These are phyloP conservation scores for Diutina siamensis DNA, from an alignment of 1,139 yeast species.

Conservation along the genomic window DNA sequence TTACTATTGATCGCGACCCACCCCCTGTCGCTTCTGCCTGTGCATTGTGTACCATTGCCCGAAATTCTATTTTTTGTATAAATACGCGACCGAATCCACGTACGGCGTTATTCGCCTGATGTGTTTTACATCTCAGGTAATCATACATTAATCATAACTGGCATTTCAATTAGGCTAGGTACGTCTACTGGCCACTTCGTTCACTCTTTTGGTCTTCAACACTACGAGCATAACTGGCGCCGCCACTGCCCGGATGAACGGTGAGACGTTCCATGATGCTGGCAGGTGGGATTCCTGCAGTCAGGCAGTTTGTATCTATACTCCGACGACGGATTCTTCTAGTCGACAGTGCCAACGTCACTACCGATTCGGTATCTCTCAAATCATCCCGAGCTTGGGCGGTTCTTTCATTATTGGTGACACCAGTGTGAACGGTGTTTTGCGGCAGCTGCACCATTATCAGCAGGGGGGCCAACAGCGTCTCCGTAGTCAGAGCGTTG, in stretches of 20 bases:
- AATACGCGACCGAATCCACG: too few relatives aligned
- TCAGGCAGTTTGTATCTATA: constrained; percentile 46
- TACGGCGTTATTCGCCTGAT: too few relatives aligned
- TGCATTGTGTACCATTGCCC: too few relatives aligned
- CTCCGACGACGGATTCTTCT: constrained; percentile 40
- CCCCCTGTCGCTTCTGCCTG: too few relatives aligned
- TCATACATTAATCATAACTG: not conserved
- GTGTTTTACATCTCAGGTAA: too few relatives aligned
- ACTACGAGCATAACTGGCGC: not conserved
- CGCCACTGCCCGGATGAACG: constrained; percentile 1
- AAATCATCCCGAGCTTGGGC: constrained; percentile 7
- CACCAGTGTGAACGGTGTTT: constrained; percentile 8
- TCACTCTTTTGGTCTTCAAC: constrained; percentile 3
- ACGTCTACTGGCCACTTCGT: not conserved
- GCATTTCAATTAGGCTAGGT: not conserved
- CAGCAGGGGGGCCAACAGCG: constrained; percentile 33
- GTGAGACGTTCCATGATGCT: constrained; percentile 39
- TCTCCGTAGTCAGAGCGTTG: constrained; percentile 40
- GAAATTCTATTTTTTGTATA: too few relatives aligned
- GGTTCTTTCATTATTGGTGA: constrained; percentile 6
- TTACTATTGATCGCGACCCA: too few relatives aligned
- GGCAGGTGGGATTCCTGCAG: constrained; percentile 56
- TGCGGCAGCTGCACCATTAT: constrained; percentile 8
- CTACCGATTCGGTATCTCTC: constrained; percentile 38
- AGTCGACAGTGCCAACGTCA: constrained; percentile 43